Percentiles rank a stretch among this genome's conserved stretches.
These are phyloP conservation scores for Neurospora sp. DNA, from an alignment of 495 filamentous ascomycete genomes.

Conservation along the genomic window DNA sequence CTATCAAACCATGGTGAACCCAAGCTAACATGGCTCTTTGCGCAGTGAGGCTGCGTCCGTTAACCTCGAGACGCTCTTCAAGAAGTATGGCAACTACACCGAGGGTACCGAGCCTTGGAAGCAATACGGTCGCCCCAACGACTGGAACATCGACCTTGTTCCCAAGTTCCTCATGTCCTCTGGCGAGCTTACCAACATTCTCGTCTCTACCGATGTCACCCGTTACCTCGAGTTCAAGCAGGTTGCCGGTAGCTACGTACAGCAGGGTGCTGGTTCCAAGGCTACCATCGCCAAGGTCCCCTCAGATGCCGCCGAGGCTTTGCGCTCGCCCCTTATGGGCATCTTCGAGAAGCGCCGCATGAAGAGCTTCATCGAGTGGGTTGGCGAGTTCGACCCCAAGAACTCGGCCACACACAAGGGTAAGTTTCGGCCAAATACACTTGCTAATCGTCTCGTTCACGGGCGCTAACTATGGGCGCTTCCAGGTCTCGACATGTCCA, in stretches of 20 bases:
- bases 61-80: slow-evolving; percentile 91
- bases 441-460: not conserved
- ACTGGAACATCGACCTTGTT: slow-evolving; percentile 99
- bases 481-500: slow-evolving; percentile 67
- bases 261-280: slow-evolving; percentile 69
- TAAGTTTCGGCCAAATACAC: slow-evolving; percentile 29
- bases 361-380: slow-evolving; percentile 95
- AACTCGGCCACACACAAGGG: slow-evolving; percentile 82
- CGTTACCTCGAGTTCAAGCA: slow-evolving; percentile 98
- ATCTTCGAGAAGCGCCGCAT: slow-evolving; percentile 95
- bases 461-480: not conserved
- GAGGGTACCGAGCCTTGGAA: slow-evolving; percentile 90
- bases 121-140: slow-evolving; percentile 89
- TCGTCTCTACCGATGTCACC: slow-evolving; percentile 94
- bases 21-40: slow-evolving; percentile 22
- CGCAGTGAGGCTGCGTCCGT: slow-evolving; percentile 85
- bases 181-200: slow-evolving; percentile 94
- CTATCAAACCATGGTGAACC: not conserved
- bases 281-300: slow-evolving; percentile 95
- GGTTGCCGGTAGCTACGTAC: slow-evolving; percentile 95
- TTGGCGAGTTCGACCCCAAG: slow-evolving; percentile 78
- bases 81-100: slow-evolving; percentile 77
- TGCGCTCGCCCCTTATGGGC: slow-evolving; percentile 90
- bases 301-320: slow-evolving; percentile 82
- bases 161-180: slow-evolving; percentile 98